Base-by-base conservation (phyloP, 108 stramenopile species). In the Nitzschia sp. region DNA sequence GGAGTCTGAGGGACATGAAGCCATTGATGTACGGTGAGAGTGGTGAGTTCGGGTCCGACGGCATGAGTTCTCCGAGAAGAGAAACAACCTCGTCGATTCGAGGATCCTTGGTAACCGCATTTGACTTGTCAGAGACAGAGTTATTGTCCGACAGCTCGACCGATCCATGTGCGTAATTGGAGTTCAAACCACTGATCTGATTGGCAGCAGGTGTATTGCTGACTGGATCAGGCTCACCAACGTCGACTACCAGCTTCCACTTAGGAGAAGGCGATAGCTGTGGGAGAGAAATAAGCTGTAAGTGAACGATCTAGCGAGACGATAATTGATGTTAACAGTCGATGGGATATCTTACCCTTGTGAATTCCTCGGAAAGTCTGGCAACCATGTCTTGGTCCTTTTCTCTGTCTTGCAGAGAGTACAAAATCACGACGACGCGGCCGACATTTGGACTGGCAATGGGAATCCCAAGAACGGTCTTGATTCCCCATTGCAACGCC, bases 231-330 rank as follows among this genome's bases (percentile, higher is more conserved):
- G 58, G 44, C 44, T 76, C 75, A n/a, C 83, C 84, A 60, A 94
- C 65, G 47, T 94, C 93, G 30, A 95, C 88, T 29, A 95, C 89
- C 5, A 95, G 78, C 70, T 92, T 95, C 93, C 93, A 95, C 46
- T 87, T 86, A 0, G 93, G 93, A 33, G 84, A 76, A 0, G 93
- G 93, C 72, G 81, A 78, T 1, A 95, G 77, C 86, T 89, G 56
- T 19, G n/a, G n/a, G n/a, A n/a, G n/a, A n/a, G n/a, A n/a, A n/a
- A 54, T 23, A 26, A 59, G 35, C 16, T 30, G 1, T 56, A 41
- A 35, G 29, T 17, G 5, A n/a, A n/a, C 25, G 13, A 52, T 46
- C 46, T 28, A 31, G 27, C 33, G 17, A 54, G 31, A n/a, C n/a
- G 13, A 46, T 29, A 1, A 8, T 16, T 2, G 45, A 41, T 13